phyloP scores from a whole-genome alignment of 805 yeast species.

The Myxozyma lipomycoides region DNA sequence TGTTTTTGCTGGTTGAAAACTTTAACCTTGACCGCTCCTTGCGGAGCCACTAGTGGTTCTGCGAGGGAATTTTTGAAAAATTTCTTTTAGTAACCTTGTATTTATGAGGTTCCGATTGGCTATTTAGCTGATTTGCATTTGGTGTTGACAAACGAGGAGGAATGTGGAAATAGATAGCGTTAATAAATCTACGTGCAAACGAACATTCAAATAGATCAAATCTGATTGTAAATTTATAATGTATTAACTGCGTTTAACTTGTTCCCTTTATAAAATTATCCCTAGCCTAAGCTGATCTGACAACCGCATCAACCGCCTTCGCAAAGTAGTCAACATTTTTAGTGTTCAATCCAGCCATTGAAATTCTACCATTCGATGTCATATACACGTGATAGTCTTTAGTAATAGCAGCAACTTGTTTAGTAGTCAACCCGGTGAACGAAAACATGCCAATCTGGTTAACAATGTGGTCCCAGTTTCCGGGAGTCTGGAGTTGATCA shows the following conservation, averaged over 20 bases:
- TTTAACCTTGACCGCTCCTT: constrained; percentile 82
- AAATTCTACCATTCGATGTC: constrained; percentile 80
- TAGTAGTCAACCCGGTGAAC: constrained; percentile 77
- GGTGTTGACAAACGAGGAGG: no score
- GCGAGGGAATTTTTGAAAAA: constrained; percentile 40
- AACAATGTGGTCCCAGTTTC: constrained; percentile 87
- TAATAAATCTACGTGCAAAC: no score
- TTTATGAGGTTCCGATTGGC: no score
- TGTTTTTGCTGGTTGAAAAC: constrained; percentile 99
- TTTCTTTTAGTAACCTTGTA: no score
- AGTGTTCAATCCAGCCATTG: constrained; percentile 88
- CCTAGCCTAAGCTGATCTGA: constrained; percentile 8
- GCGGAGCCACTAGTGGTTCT: constrained; percentile 7
- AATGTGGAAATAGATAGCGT: no score
- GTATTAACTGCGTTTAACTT: no score
- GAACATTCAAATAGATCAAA: no score
- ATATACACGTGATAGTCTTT: constrained; percentile 75
- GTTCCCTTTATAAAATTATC: no score
- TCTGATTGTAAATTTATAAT: no score
- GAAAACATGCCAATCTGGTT: constrained; percentile 96
- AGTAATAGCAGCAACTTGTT: constrained; percentile 74
- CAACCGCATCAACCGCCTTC: constrained; percentile 55
- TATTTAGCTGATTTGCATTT: not conserved
- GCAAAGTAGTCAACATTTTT: constrained; percentile 77
- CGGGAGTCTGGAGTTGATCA: constrained; percentile 68